phyloP scores from a whole-genome alignment of 495 filamentous ascomycete species.

The Venustampulla echinocandica region DNA sequence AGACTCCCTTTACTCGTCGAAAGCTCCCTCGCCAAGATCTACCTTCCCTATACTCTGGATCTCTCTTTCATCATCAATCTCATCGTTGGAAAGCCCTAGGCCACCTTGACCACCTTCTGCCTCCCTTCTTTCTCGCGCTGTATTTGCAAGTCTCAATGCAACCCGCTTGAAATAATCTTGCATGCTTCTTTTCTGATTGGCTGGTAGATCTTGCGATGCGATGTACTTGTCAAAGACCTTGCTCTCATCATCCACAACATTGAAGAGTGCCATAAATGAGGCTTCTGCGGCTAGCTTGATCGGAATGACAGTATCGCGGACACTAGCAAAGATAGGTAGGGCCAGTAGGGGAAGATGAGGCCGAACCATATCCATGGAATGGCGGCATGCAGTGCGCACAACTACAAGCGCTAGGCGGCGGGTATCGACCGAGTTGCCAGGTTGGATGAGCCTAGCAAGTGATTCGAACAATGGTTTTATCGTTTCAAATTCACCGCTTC shows the following conservation, averaged over 20 bases:
- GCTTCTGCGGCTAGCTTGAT: constrained; percentile 94
- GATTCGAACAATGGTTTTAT: constrained; percentile 72
- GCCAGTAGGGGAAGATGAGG: constrained; percentile 73
- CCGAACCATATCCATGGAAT: constrained; percentile 63
- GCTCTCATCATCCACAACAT: constrained; percentile 74
- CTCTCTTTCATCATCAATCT: constrained; percentile 88
- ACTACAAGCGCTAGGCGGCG: constrained; percentile 85
- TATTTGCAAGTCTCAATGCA: constrained; percentile 67
- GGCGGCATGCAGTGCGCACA: constrained; percentile 71
- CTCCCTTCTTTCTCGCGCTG: constrained; percentile 78
- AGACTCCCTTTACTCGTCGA: constrained; percentile 23
- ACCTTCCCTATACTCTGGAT: constrained; percentile 92
- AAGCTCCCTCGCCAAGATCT: constrained; percentile 55
- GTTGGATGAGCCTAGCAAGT: constrained; percentile 62
- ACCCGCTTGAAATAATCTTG: constrained; percentile 95
- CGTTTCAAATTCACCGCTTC: constrained; percentile 53
- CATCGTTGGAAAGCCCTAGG: constrained; percentile 76
- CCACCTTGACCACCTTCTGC: constrained; percentile 86
- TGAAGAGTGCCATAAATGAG: constrained; percentile 89
- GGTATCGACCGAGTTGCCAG: constrained; percentile 69
- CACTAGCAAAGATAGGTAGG: constrained; percentile 77
- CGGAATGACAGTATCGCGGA: constrained; percentile 90
- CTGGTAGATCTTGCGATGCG: constrained; percentile 50
- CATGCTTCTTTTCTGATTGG: constrained; percentile 79
- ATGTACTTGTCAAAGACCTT: constrained; percentile 92